phyloP scores from a whole-genome alignment of 1,139 yeast species.

The Sugiyamaella grinbergsii region DNA sequence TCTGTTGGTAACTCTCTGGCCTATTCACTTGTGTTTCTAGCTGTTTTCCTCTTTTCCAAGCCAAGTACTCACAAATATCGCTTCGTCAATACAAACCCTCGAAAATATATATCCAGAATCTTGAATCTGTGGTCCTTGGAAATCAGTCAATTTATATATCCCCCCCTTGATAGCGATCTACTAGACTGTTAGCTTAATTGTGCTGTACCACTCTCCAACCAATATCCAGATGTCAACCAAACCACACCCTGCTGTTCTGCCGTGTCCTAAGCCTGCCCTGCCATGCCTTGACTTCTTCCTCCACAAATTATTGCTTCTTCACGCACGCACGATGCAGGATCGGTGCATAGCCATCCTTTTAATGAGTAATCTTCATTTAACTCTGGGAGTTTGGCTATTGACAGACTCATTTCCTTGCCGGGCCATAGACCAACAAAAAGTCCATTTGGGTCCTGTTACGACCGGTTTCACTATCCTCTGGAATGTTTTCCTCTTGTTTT shows the following conservation, averaged over 20 bases:
- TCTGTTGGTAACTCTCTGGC: no score
- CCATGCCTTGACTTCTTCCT: background rate
- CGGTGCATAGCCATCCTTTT: no score
- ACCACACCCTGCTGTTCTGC: no score
- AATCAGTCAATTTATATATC: background rate
- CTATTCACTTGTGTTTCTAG: background rate
- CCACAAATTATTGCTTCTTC: constrained; percentile 11
- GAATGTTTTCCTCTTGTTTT: background rate
- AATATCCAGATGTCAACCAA: background rate
- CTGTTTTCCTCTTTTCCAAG: background rate
- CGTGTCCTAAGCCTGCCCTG: background rate
- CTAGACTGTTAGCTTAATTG: no score
- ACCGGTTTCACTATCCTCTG: no score
- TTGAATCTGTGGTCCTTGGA: no score
- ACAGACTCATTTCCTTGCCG: no score
- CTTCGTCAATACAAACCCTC: background rate
- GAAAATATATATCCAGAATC: background rate
- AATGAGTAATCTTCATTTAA: no score
- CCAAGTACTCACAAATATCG: background rate
- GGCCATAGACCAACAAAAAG: no score
- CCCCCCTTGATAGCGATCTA: no score
- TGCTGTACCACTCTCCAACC: background rate
- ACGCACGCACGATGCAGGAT: constrained; percentile 13
- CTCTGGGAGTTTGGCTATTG: no score
- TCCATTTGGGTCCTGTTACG: no score